Conservation (phyloP, 164 flowering plant genomes). For the Liriodendron chinense region DNA sequence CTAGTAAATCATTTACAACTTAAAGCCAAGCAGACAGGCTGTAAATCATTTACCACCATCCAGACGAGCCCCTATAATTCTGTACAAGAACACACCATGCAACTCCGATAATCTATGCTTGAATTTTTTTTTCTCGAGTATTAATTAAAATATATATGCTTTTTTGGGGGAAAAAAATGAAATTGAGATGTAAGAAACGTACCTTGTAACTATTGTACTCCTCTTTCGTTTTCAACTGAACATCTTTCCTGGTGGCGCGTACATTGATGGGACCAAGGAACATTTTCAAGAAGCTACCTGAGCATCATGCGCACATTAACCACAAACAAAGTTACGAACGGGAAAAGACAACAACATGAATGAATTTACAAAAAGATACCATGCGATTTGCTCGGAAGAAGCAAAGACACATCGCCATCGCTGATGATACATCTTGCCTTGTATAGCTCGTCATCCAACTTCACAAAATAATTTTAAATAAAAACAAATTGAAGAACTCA, state of each 20-base stretch:
- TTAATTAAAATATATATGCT: no score
- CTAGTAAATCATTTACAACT: no score
- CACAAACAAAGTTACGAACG: background rate
- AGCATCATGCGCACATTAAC: background rate
- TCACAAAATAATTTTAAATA: background rate
- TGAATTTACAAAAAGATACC: slow-evolving; percentile 20
- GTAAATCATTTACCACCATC: no score
- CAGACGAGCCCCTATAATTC: no score
- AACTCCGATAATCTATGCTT: no score
- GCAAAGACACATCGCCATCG: slow-evolving; percentile 45
- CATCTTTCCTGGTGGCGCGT: slow-evolving; percentile 75
- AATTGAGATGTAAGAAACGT: slow-evolving; percentile 10
- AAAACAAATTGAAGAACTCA: background rate
- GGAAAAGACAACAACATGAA: background rate
- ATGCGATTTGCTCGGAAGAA: slow-evolving; percentile 46
- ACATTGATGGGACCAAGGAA: slow-evolving; percentile 94
- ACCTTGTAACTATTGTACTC: slow-evolving; percentile 92
- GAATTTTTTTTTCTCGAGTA: no score
- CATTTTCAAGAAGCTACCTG: slow-evolving; percentile 80
- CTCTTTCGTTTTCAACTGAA: slow-evolving; percentile 88
- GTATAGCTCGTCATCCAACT: slow-evolving; percentile 44
- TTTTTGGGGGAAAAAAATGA: no score
- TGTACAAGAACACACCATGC: no score
- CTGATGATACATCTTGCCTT: slow-evolving; percentile 34
- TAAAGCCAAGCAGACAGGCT: no score